These are phyloP conservation scores for Leishmania gerbilli DNA, from an alignment of 208 protist genomes.

Conservation along the genomic window DNA sequence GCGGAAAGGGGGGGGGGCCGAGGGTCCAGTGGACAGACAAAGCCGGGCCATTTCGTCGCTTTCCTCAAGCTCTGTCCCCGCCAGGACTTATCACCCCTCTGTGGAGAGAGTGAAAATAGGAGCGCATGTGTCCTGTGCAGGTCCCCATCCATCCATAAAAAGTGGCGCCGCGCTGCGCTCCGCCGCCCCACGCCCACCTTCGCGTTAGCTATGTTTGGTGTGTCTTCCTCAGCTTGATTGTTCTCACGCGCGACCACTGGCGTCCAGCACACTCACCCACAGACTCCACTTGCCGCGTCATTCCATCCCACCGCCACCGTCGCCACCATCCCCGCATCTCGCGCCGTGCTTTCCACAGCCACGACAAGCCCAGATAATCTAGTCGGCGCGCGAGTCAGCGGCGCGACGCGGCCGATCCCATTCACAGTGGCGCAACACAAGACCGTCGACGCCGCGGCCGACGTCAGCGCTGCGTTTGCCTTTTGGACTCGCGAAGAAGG, in stretches of 20 bases:
- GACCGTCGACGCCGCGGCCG: not conserved
- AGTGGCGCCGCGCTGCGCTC: not conserved
- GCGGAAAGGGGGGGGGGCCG: not conserved
- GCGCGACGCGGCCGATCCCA: not conserved
- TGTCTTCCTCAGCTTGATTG: not conserved
- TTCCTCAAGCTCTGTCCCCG: too few relatives aligned
- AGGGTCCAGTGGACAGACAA: not conserved
- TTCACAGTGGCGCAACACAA: not conserved
- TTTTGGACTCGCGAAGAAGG: conserved; percentile 11
- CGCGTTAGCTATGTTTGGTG: not conserved
- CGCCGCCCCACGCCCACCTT: not conserved
- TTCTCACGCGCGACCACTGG: not conserved
- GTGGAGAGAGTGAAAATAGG: not conserved
- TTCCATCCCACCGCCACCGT: not conserved
- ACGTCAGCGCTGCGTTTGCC: not conserved
- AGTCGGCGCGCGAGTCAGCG: not conserved
- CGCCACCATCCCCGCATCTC: not conserved
- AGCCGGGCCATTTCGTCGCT: not conserved
- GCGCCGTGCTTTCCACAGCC: not conserved
- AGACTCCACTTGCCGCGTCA: not conserved
- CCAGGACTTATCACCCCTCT: not conserved
- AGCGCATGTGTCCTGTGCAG: not conserved
- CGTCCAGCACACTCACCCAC: not conserved
- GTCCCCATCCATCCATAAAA: not conserved
- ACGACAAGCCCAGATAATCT: not conserved